phyloP scores from a whole-genome alignment of 2,329 filamentous ascomycete species.

The Ophiostoma sp. region DNA sequence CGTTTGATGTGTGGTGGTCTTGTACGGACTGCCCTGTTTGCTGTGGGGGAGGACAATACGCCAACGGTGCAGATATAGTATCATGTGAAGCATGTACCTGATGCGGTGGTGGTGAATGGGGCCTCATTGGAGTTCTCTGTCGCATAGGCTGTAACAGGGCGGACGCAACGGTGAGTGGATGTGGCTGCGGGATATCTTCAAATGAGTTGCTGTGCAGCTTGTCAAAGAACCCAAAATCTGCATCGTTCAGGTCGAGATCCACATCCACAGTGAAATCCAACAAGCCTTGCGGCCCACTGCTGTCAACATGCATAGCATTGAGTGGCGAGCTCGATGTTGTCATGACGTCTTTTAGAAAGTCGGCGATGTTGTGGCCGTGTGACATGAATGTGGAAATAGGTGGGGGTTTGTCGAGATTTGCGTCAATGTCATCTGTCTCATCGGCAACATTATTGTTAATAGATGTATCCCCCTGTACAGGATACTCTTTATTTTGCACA shows the following conservation, averaged over 20 bases:
- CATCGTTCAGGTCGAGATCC: constrained; percentile 53
- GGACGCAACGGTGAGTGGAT: not conserved
- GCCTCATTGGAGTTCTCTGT: not conserved
- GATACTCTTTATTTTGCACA: no score
- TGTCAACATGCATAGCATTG: constrained; percentile 39
- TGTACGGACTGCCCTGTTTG: not conserved
- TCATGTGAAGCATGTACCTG: not conserved
- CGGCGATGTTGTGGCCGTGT: constrained; percentile 39
- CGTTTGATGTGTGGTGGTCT: no score
- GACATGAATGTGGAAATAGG: not conserved
- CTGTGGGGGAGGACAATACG: no score
- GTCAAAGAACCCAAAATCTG: constrained; percentile 53
- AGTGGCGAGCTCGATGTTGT: constrained; percentile 44
- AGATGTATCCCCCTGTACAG: no score
- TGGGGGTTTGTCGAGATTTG: not conserved
- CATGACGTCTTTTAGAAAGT: constrained; percentile 53
- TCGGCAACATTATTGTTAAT: no score
- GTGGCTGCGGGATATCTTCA: constrained; percentile 28
- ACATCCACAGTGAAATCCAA: constrained; percentile 53
- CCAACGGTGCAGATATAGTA: no score
- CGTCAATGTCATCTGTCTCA: no score
- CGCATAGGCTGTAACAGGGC: not conserved
- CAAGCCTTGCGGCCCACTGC: constrained; percentile 45
- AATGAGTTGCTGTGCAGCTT: constrained; percentile 49
- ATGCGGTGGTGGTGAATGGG: not conserved